Conservation (phyloP, 176 grass and related monocot genomes). For the Saccharum spontaneum region DNA sequence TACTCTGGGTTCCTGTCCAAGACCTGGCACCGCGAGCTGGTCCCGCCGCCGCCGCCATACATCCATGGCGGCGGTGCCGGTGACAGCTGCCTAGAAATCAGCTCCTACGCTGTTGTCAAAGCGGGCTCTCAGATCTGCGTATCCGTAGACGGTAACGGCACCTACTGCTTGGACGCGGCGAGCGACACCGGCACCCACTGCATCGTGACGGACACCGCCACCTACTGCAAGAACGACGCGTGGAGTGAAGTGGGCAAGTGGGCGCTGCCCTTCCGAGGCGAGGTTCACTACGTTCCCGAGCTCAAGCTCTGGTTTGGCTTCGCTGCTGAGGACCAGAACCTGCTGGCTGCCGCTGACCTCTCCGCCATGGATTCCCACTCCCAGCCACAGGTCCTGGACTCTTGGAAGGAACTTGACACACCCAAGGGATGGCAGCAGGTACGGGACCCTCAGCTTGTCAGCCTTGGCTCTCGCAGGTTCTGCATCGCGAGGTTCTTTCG, state of each 20-base stretch:
- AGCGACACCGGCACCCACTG: background rate
- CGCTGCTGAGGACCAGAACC: background rate
- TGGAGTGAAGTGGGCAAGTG: background rate
- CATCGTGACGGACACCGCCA: background rate
- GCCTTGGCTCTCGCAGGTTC: background rate
- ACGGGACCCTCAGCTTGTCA: background rate
- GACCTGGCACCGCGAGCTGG: background rate
- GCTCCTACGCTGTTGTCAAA: background rate
- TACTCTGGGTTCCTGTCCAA: rapidly evolving
- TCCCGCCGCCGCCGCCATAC: too few relatives aligned
- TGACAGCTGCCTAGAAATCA: background rate
- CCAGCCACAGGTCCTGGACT: too few relatives aligned
- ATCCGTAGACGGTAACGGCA: background rate
- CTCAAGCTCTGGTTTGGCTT: slow-evolving; percentile 5
- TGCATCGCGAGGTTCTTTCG: slow-evolving; percentile 12
- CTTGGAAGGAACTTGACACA: background rate
- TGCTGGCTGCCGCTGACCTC: background rate
- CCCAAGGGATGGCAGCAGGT: background rate
- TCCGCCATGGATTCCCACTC: background rate
- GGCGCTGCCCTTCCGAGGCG: background rate
- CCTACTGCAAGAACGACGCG: background rate
- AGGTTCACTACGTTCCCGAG: background rate
- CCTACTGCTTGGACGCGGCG: background rate
- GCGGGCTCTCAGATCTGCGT: background rate
- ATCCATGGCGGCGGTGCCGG: too few relatives aligned